Evolutionary conservation across 129 eudicot species (phyloP).

Genomic region (Artemisia argyi): DNA sequence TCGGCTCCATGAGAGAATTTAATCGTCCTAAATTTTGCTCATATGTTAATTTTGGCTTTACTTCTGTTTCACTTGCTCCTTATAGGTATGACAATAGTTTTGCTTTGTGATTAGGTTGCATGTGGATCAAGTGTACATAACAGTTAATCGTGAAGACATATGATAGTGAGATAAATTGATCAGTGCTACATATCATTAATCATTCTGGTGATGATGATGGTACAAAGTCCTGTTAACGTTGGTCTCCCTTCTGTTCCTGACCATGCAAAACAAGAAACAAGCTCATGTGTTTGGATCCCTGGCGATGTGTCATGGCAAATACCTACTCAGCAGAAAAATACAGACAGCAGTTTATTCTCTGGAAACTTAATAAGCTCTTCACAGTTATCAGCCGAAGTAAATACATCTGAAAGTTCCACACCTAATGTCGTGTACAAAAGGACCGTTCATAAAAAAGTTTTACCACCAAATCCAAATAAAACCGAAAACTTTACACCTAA

Average conservation of each 20-base stretch:
- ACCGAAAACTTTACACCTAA: slow-evolving; percentile 38
- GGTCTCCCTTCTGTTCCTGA: slow-evolving; percentile 27
- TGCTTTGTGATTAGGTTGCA: slow-evolving; percentile 26
- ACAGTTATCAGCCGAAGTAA: slow-evolving; percentile 29
- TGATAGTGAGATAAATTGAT: slow-evolving; percentile 6
- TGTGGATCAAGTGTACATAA: not conserved
- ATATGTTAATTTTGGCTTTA: not conserved
- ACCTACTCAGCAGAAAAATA: slow-evolving; percentile 16
- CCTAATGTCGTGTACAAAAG: slow-evolving; percentile 45
- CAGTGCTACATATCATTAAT: no score
- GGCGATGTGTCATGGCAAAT: slow-evolving; percentile 31
- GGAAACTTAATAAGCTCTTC: slow-evolving; percentile 35
- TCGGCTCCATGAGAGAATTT: no score
- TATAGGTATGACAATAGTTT: not conserved
- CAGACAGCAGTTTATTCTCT: slow-evolving; percentile 28
- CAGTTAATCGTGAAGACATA: slow-evolving; percentile 11
- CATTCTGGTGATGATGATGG: slow-evolving; percentile 42
- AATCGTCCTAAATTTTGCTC: not conserved
- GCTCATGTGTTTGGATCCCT: slow-evolving; percentile 33
- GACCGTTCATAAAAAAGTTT: slow-evolving; percentile 23
- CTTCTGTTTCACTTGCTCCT: not conserved
- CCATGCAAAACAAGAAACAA: slow-evolving; percentile 30
- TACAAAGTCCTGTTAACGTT: slow-evolving; percentile 33
- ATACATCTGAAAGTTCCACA: slow-evolving; percentile 30
- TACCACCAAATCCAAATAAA: no score